Evolutionary conservation across 805 yeast genomes (phyloP).

Genomic region (Cyberlindnera xylosilytica): DNA sequence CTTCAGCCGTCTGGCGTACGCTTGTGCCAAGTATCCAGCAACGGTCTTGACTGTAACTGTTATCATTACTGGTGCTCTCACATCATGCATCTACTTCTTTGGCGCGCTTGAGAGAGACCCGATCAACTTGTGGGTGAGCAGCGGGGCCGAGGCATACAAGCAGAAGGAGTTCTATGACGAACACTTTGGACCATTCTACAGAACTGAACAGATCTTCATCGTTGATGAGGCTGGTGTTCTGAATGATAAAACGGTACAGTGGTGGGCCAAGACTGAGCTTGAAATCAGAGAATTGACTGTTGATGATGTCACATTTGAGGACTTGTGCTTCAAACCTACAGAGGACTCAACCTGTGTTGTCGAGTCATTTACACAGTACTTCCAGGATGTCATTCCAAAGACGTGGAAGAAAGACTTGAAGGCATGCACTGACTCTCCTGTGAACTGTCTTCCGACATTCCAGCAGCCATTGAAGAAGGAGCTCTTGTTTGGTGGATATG

Average conservation of each 20-base stretch:
- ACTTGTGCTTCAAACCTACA: constrained; percentile 80
- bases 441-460: constrained; percentile 82
- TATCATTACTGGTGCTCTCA: constrained; percentile 40
- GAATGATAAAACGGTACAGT: constrained; percentile 62
- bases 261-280: constrained; percentile 87
- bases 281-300: constrained; percentile 40
- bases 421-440: constrained; percentile 76
- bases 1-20: constrained; percentile 50
- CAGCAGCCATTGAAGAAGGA: constrained; percentile 62
- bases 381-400: constrained; percentile 57
- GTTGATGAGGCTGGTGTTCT: constrained; percentile 69
- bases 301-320: constrained; percentile 43
- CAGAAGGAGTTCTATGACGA: constrained; percentile 71
- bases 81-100: constrained; percentile 49
- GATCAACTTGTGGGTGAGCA: constrained; percentile 85
- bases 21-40: constrained; percentile 62
- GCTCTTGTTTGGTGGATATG: constrained; percentile 51
- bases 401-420: constrained; percentile 56
- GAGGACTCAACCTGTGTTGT: constrained; percentile 73
- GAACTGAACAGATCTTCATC: constrained; percentile 80
- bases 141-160: constrained; percentile 61
- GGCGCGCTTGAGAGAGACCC: constrained; percentile 74
- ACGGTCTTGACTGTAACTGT: constrained; percentile 43
- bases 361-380: constrained; percentile 88
- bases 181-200: constrained; percentile 87